Conservation (phyloP, 2,329 filamentous ascomycete species). For the Ceratocystis diversiconidia region DNA sequence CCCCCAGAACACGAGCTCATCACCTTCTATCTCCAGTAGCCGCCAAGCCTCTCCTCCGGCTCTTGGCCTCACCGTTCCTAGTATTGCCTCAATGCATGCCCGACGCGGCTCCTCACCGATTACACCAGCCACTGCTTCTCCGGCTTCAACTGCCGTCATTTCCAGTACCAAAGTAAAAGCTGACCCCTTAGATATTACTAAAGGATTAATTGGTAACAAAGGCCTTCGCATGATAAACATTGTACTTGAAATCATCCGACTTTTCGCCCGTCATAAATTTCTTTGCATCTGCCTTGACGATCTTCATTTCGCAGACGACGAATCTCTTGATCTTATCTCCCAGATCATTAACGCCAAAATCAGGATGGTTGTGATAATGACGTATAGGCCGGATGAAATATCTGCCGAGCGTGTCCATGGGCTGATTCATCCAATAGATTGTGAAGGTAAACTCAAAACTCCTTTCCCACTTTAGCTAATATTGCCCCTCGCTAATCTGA, state of each 20-base stretch:
- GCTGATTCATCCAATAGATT: constrained; percentile 40
- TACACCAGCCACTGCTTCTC: constrained; percentile 33
- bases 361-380: constrained; percentile 69
- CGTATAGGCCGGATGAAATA: constrained; percentile 55
- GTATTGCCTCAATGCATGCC: constrained; percentile 25
- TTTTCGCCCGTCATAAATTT: constrained; percentile 70
- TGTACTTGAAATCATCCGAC: constrained; percentile 69
- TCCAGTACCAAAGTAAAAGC: constrained; percentile 29
- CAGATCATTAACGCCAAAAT: constrained; percentile 67
- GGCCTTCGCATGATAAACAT: constrained; percentile 71
- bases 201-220: constrained; percentile 44
- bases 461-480: not conserved
- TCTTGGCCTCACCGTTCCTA: constrained; percentile 16
- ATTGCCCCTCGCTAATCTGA: not conserved
- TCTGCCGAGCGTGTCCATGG: constrained; percentile 39
- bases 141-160: constrained; percentile 27
- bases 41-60: constrained; percentile 16
- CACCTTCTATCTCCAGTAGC: constrained; percentile 20
- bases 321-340: constrained; percentile 69
- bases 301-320: constrained; percentile 77
- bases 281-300: constrained; percentile 85
- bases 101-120: constrained; percentile 38
- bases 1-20: constrained; percentile 19
- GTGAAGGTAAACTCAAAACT: constrained; percentile 31
- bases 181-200: constrained; percentile 40